Base-by-base conservation (phyloP, 768 basidiomycete genomes). In the Hirschioporus abietinus region DNA sequence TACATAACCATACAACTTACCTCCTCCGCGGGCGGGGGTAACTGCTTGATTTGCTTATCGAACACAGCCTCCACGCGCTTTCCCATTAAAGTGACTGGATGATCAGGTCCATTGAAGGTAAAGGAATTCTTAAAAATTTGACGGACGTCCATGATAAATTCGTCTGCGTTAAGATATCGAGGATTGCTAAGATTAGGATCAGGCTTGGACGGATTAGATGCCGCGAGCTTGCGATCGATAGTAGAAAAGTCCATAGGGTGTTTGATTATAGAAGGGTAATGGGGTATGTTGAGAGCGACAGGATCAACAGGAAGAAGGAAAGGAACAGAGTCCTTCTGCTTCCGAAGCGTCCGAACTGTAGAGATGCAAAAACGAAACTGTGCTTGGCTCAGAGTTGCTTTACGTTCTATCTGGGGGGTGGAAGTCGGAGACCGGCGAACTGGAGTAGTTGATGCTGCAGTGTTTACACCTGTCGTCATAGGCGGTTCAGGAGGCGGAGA, bases 221-320 rank as follows among this genome's bases (percentile, higher is more conserved):
- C 86, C 35, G 71, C 72, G 58, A 99, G 82, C 78, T 98, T 97
- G 72, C 86, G 86, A 78, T 99, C 96, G 67, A 98, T 86, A 59
- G 96, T 97, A 2, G 88, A 84, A 60, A 99, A 84, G 75, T 99
- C 97, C 93, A 98, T 98, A 0, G 97, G 97, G 27, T 83, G 86
- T 73, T 89, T 92, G 78, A 99, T 86, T 74, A 99, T 87, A 60
- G 83, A 83, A 36, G 86, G 86, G 72, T 99, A 99, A 75, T 96
- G 94, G 9, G 95, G 96, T 68, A 93, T 87, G 68, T 86, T 87
- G 71, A 94, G 80, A 8, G 87, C 90, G 70, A 95, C 84, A 24
- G 89, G 84, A 76, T 99, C 97, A 66, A 99, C 97, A 23, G 97
- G 95, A 63, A 82, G 82, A 64, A 90, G 77, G 79, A 99, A 99